Conservation (phyloP, 1,284 basidiomycete genomes). For the Sporisorium sorghi region DNA sequence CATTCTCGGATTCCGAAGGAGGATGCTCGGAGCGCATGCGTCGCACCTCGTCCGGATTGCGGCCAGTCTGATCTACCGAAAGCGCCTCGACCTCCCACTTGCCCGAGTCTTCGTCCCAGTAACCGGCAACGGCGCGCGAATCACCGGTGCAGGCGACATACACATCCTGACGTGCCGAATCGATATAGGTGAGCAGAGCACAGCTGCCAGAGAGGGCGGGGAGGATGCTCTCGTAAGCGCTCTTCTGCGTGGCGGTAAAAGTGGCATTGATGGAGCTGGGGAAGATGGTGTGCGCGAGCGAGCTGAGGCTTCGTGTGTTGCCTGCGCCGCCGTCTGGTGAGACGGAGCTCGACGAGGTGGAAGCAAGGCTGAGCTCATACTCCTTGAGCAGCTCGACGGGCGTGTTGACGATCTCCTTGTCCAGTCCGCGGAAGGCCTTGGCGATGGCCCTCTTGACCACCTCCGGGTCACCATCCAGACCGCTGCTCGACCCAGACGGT, state of each 20-base stretch:
- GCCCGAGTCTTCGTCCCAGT: slow-evolving; percentile 74
- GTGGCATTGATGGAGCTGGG: slow-evolving; percentile 51
- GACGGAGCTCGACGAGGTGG: slow-evolving; percentile 70
- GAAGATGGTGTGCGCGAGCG: slow-evolving; percentile 66
- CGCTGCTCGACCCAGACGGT: slow-evolving; percentile 20
- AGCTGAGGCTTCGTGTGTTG: slow-evolving; percentile 55
- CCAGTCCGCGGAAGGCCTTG: slow-evolving; percentile 81
- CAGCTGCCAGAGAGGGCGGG: slow-evolving; percentile 66
- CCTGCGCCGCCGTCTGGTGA: slow-evolving; percentile 40
- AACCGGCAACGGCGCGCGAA: slow-evolving; percentile 92
- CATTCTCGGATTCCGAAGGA: slow-evolving; percentile 79
- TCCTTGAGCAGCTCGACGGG: slow-evolving; percentile 79
- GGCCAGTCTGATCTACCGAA: slow-evolving; percentile 93
- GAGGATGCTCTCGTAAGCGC: slow-evolving; percentile 65
- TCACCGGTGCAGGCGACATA: slow-evolving; percentile 86
- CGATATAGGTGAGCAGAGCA: slow-evolving; percentile 67
- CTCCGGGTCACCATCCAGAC: slow-evolving; percentile 75
- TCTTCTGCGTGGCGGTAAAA: slow-evolving; percentile 63
- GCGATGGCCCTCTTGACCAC: slow-evolving; percentile 80
- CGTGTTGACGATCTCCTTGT: slow-evolving; percentile 80
- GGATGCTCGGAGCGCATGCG: slow-evolving; percentile 86
- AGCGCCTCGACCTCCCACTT: slow-evolving; percentile 90
- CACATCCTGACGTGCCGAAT: slow-evolving; percentile 65
- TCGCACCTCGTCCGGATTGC: slow-evolving; percentile 82
- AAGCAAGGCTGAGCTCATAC: slow-evolving; percentile 67